These are phyloP conservation scores for Fusarium torreyae DNA, from an alignment of 2,329 filamentous ascomycete species.

Conservation along the genomic window DNA sequence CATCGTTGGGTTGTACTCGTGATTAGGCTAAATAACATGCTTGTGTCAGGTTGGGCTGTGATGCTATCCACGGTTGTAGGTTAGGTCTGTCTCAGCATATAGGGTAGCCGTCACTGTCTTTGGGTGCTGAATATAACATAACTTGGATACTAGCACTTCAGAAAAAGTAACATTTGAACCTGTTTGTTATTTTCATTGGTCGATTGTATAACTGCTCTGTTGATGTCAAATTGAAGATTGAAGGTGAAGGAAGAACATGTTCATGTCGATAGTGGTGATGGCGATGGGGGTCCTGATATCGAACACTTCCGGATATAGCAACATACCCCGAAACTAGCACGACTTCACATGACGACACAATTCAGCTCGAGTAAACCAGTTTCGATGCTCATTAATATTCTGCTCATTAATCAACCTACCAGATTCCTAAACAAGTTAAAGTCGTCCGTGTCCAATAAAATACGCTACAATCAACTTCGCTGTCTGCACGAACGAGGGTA, in stretches of 20 bases:
- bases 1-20: slow-evolving; percentile 10
- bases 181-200: too few relatives aligned
- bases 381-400: not conserved
- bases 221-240: too few relatives aligned
- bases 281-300: too few relatives aligned
- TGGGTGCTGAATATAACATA: too few relatives aligned
- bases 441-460: slow-evolving; percentile 24
- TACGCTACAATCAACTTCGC: slow-evolving; percentile 39
- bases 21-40: slow-evolving; percentile 18
- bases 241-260: too few relatives aligned
- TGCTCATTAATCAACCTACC: slow-evolving; percentile 17
- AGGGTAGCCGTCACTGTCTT: slow-evolving; percentile 17
- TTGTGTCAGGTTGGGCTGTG: slow-evolving; percentile 4
- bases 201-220: too few relatives aligned
- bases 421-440: slow-evolving; percentile 4
- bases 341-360: too few relatives aligned
- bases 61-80: not conserved
- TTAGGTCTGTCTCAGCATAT: not conserved
- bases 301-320: too few relatives aligned
- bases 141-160: too few relatives aligned
- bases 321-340: too few relatives aligned
- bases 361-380: not conserved
- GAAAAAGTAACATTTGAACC: too few relatives aligned
- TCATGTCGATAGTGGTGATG: too few relatives aligned
- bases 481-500: slow-evolving; percentile 49